phyloP scores from a whole-genome alignment of 2,329 filamentous ascomycete species.

The Coleophoma cylindrospora region DNA sequence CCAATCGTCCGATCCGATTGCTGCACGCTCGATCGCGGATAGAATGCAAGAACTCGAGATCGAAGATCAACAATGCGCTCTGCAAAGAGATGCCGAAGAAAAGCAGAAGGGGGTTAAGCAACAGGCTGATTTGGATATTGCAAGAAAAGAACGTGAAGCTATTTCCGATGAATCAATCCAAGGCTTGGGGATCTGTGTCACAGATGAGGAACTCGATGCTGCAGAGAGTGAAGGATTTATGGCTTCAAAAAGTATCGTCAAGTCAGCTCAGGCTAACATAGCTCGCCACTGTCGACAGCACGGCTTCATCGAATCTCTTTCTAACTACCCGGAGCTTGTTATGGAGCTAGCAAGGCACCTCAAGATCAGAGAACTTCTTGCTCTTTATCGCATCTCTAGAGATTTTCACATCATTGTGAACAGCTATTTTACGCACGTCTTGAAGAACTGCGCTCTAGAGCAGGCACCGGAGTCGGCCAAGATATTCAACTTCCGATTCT shows the following conservation, averaged over 20 bases:
- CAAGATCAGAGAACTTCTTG: constrained; percentile 49
- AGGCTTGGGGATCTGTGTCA: not conserved
- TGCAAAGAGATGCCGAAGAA: too few relatives aligned
- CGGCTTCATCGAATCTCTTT: constrained; percentile 36
- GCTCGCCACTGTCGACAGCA: not conserved
- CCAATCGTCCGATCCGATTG: too few relatives aligned
- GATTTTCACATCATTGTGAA: constrained; percentile 57
- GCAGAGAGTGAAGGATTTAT: too few relatives aligned
- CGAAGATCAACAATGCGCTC: too few relatives aligned
- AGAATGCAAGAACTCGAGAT: too few relatives aligned
- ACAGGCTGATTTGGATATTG: too few relatives aligned
- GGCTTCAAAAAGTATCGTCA: too few relatives aligned
- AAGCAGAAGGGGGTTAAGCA: too few relatives aligned
- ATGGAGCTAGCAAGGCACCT: constrained; percentile 52
- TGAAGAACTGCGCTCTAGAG: constrained; percentile 47
- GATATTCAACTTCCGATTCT: constrained; percentile 59
- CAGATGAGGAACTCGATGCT: too few relatives aligned
- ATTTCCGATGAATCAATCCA: constrained; percentile 2
- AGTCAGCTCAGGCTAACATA: too few relatives aligned
- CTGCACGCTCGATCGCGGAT: too few relatives aligned
- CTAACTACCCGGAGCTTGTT: constrained; percentile 44
- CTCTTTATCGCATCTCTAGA: constrained; percentile 59
- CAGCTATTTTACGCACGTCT: constrained; percentile 50
- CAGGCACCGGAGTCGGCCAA: constrained; percentile 49
- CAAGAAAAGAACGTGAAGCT: not conserved